A percentile compares a stretch with the other conserved stretches of the same genome.
Evolutionary conservation across 805 yeast genomes (phyloP).

Genomic region (Priceomyces fermenticarens): DNA sequence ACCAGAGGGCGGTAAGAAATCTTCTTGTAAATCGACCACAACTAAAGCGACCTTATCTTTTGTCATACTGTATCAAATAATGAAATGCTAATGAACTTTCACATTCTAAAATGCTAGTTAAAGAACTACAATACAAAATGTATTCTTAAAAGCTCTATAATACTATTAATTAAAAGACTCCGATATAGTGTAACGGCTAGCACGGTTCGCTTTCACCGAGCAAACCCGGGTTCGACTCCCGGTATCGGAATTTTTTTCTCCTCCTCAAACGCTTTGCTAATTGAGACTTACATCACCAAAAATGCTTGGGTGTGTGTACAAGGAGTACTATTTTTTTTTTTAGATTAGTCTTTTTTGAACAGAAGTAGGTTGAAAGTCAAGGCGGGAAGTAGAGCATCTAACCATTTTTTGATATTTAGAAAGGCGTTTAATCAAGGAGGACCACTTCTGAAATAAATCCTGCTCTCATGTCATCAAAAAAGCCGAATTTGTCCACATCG

Average conservation of each 20-base stretch:
- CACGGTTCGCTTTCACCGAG: constrained; percentile 55
- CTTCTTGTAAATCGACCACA: constrained; percentile 81
- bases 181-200: constrained; percentile 54
- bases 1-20: constrained; percentile 78
- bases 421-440: neutral
- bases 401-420: neutral
- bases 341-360: too few relatives aligned
- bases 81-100: too few relatives aligned
- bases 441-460: neutral
- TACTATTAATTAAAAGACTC: constrained; percentile 13
- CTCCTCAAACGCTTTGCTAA: too few relatives aligned
- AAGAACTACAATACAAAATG: neutral
- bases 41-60: constrained; percentile 49
- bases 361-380: too few relatives aligned
- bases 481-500: constrained; percentile 16
- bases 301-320: neutral
- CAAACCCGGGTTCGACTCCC: constrained; percentile 82
- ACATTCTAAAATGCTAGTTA: neutral
- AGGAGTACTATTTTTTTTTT: neutral
- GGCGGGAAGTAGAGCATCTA: too few relatives aligned
- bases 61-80: neutral
- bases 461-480: constrained; percentile 6
- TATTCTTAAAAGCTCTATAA: too few relatives aligned
- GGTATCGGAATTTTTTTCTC: constrained; percentile 56
- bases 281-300: too few relatives aligned